phyloP scores from a whole-genome alignment of 108 stramenopile species.

The Fragilaria radians region DNA sequence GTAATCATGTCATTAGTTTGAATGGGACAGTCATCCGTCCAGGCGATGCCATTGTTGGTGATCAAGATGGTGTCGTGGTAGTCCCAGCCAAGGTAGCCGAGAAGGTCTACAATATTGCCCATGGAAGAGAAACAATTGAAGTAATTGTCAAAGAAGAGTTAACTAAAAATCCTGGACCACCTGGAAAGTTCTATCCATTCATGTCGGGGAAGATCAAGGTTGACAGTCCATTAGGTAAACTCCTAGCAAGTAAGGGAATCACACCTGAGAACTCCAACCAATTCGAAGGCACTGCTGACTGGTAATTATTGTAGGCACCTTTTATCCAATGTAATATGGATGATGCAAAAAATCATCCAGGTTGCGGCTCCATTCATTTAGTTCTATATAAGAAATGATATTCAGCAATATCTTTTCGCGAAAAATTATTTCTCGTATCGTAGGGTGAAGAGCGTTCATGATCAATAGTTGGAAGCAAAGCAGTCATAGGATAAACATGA shows the following conservation, averaged over 20 bases:
- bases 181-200: slow-evolving; percentile 88
- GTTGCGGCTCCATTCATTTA: too few species aligned
- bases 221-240: slow-evolving; percentile 78
- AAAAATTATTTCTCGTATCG: too few species aligned
- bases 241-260: slow-evolving; percentile 80
- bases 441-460: too few species aligned
- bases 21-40: slow-evolving; percentile 73
- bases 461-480: too few species aligned
- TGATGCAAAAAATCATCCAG: too few species aligned
- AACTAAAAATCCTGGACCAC: slow-evolving; percentile 83
- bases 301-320: too few species aligned
- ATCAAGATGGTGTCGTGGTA: slow-evolving; percentile 87
- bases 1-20: slow-evolving; percentile 70
- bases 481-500: too few species aligned
- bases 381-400: too few species aligned
- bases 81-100: slow-evolving; percentile 88
- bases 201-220: slow-evolving; percentile 89
- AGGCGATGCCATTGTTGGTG: slow-evolving; percentile 87
- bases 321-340: too few species aligned
- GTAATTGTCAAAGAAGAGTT: slow-evolving; percentile 89
- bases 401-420: too few species aligned
- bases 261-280: slow-evolving; percentile 88
- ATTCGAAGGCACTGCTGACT: slow-evolving; percentile 84
- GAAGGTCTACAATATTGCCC: slow-evolving; percentile 82
- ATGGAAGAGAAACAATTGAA: slow-evolving; percentile 86